Percentiles rank a stretch among this genome's conserved stretches.
These are phyloP conservation scores for Cudoniella acicularis DNA, from an alignment of 495 filamentous ascomycete genomes.

Conservation along the genomic window DNA sequence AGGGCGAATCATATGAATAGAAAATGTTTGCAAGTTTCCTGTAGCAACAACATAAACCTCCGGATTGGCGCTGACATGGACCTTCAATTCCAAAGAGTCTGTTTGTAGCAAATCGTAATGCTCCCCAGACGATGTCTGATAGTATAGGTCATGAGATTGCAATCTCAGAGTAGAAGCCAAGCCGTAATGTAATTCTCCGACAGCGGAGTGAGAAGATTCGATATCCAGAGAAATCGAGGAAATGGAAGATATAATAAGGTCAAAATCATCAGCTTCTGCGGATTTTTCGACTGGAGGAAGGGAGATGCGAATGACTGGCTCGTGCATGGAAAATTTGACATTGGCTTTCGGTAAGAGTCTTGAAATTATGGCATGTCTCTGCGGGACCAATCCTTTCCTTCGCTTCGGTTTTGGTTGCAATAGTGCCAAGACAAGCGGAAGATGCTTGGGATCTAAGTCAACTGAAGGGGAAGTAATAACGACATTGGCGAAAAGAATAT, in stretches of 20 bases:
- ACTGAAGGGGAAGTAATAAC: conserved; percentile 94
- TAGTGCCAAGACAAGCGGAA: conserved; percentile 80
- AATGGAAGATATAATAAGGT: conserved; percentile 88
- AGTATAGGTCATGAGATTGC: conserved; percentile 88
- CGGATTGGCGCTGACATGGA: conserved; percentile 78
- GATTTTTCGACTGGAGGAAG: conserved; percentile 64
- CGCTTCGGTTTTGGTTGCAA: conserved; percentile 53
- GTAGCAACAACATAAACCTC: conserved; percentile 78
- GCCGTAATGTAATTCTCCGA: conserved; percentile 81
- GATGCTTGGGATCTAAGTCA: conserved; percentile 90
- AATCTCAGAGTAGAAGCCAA: conserved; percentile 77
- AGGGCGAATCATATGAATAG: conserved; percentile 81
- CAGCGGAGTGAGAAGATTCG: conserved; percentile 88
- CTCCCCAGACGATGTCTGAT: conserved; percentile 77
- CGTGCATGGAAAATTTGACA: conserved; percentile 93
- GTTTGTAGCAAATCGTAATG: conserved; percentile 83
- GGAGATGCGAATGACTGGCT: conserved; percentile 86
- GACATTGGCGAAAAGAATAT: conserved; percentile 92
- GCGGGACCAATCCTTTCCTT: conserved; percentile 35
- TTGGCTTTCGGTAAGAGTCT: conserved; percentile 88
- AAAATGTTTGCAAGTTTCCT: conserved; percentile 80
- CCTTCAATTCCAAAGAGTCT: conserved; percentile 80
- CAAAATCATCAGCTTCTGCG: conserved; percentile 73
- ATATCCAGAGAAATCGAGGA: conserved; percentile 89
- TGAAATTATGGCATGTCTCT: conserved; percentile 72